Evolutionary conservation across 2,329 filamentous ascomycete species (phyloP).

Genomic region (Exophiala calicioides): DNA sequence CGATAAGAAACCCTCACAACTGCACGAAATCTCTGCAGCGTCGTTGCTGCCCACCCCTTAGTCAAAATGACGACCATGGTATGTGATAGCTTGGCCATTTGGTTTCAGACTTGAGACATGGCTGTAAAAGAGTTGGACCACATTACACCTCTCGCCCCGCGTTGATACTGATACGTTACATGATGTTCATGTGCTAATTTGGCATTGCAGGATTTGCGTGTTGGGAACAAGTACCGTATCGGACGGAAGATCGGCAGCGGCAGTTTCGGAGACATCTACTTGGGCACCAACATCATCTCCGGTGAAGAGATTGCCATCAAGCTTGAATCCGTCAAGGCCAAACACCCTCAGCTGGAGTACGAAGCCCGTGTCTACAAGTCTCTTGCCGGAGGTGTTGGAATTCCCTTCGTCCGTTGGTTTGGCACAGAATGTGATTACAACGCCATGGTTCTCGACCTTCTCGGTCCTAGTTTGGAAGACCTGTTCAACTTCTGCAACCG

Average conservation of each 20-base stretch:
- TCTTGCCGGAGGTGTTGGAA: conserved; percentile 93
- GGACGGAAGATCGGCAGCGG: conserved; percentile 98
- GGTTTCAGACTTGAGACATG: neutral
- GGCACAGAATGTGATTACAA: conserved; percentile 99
- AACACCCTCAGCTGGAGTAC: conserved; percentile 98
- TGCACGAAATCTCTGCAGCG: conserved; percentile 14
- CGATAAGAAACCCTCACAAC: neutral
- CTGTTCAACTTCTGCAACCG: conserved; percentile 99
- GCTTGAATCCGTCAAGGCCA: conserved; percentile 98
- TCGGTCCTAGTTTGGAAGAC: conserved; percentile 93
- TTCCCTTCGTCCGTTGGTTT: conserved; percentile 99
- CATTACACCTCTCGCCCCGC: neutral
- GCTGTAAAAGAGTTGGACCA: conserved; percentile 13
- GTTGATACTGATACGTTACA: neutral
- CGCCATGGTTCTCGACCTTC: conserved; percentile 97
- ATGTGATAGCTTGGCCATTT: conserved; percentile 34
- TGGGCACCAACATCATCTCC: conserved; percentile 99
- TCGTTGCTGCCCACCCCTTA: conserved; percentile 14
- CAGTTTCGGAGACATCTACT: conserved; percentile 97
- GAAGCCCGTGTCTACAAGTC: conserved; percentile 87
- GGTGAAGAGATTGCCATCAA: conserved; percentile 99
- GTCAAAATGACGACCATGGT: conserved; percentile 66
- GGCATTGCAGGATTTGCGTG: conserved; percentile 78
- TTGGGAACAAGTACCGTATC: conserved; percentile 99
- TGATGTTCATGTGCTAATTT: conserved; percentile 11